Evolutionary conservation across 2,329 filamentous ascomycete species (phyloP).

Genomic region (Microsporum ferrugineum): DNA sequence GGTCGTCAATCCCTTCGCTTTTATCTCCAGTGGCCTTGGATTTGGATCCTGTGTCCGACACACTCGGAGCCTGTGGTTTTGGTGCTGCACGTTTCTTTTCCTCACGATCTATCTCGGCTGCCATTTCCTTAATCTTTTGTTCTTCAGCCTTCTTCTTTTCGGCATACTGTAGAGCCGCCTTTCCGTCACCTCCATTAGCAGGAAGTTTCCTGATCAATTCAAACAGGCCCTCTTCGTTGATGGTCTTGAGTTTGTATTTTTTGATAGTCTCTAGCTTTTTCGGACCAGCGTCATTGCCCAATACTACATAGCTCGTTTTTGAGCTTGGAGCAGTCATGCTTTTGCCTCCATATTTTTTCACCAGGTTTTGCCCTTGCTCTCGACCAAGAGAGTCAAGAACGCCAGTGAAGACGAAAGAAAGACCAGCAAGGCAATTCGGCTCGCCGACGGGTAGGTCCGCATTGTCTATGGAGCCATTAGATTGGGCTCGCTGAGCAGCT

Average conservation of each 20-base stretch:
- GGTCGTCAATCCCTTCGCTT: conserved; percentile 40
- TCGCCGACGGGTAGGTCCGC: conserved; percentile 69
- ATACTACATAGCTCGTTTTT: conserved; percentile 87
- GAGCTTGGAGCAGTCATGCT: conserved; percentile 73
- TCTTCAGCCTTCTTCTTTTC: conserved; percentile 79
- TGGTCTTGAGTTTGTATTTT: conserved; percentile 71
- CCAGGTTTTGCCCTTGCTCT: conserved; percentile 71
- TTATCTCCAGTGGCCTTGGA: conserved; percentile 26
- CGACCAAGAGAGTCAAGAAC: conserved; percentile 68
- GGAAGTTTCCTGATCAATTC: conserved; percentile 71
- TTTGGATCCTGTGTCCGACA: conserved; percentile 9
- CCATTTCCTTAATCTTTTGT: conserved; percentile 67
- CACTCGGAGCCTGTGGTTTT: conserved; percentile 40
- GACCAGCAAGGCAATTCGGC: conserved; percentile 78
- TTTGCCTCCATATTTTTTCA: conserved; percentile 91
- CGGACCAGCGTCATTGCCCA: conserved; percentile 83
- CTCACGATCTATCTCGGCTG: conserved; percentile 73
- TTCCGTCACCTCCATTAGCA: conserved; percentile 74
- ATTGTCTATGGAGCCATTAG: conserved; percentile 52
- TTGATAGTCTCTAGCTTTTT: conserved; percentile 83
- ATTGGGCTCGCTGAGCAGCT: conserved; percentile 42
- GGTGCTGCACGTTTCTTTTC: conserved; percentile 47
- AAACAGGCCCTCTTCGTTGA: conserved; percentile 86
- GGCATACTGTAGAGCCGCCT: conserved; percentile 72
- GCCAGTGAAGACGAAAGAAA: conserved; percentile 93